Conservation (phyloP, 805 yeast genomes). For the Pachysolen tannophilus region DNA sequence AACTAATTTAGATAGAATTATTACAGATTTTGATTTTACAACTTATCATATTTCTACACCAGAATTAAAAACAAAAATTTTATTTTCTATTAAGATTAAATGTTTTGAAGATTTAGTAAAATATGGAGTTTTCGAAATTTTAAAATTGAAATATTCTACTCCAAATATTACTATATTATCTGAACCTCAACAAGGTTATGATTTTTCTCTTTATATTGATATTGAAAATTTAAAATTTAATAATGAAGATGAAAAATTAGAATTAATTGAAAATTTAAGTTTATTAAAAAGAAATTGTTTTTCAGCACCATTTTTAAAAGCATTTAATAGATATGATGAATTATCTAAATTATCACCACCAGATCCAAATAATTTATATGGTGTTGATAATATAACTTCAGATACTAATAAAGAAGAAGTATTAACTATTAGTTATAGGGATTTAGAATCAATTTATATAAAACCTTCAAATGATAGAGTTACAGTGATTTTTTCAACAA, state of each 20-base stretch:
- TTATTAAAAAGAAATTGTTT: constrained; percentile 77
- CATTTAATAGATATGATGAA: constrained; percentile 71
- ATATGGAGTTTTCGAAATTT: constrained; percentile 55
- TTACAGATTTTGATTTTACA: constrained; percentile 94
- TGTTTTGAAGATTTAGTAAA: constrained; percentile 67
- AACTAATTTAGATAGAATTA: constrained; percentile 67
- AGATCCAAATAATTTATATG: constrained; percentile 33
- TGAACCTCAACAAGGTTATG: constrained; percentile 69
- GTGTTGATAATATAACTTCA: constrained; percentile 23
- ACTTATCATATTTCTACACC: constrained; percentile 91
- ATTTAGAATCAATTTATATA: constrained; percentile 84
- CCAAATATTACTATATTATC: constrained; percentile 27
- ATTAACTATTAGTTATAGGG: constrained; percentile 76
- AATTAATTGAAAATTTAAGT: constrained; percentile 57
- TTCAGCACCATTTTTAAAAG: constrained; percentile 89
- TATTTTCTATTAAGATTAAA: constrained; percentile 65
- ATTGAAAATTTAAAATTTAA: constrained; percentile 30
- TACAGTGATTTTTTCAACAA: constrained; percentile 90
- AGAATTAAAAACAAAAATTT: constrained; percentile 54
- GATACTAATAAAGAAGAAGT: constrained; percentile 44
- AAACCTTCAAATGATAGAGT: constrained; percentile 94
- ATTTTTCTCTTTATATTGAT: constrained; percentile 70
- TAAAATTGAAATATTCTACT: constrained; percentile 42
- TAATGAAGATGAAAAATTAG: constrained; percentile 39
- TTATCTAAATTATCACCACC: constrained; percentile 37